Percentiles rank a stretch among this genome's conserved stretches.
These are phyloP conservation scores for Volvariella surrecta DNA, from an alignment of 1,284 basidiomycete genomes.

Conservation along the genomic window DNA sequence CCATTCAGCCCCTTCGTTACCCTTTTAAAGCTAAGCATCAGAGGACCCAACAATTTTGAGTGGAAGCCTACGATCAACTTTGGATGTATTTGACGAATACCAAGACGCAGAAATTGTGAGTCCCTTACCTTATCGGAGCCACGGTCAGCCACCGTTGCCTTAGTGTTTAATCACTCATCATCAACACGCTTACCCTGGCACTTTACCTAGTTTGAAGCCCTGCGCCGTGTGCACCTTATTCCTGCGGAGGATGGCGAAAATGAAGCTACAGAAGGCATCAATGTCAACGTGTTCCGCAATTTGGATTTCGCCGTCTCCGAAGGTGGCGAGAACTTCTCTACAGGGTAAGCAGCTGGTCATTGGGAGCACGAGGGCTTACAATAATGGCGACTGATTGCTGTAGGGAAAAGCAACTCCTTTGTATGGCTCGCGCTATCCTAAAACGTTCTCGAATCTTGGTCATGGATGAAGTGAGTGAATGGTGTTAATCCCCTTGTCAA, in stretches of 20 bases:
- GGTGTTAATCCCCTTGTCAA: constrained; percentile 16
- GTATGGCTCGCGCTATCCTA: constrained; percentile 79
- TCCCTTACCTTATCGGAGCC: constrained; percentile 6
- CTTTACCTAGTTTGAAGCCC: constrained; percentile 64
- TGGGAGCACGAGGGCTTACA: constrained; percentile 1
- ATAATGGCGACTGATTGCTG: background rate
- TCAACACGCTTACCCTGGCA: constrained; percentile 1
- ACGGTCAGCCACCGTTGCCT: no score
- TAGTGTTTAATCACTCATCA: no score
- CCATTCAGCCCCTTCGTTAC: background rate
- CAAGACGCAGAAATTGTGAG: constrained; percentile 77
- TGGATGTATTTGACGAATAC: constrained; percentile 91
- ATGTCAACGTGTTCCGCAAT: constrained; percentile 81
- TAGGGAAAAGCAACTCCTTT: constrained; percentile 76
- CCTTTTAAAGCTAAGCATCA: constrained; percentile 15
- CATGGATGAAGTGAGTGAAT: constrained; percentile 63
- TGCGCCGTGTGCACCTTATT: constrained; percentile 84
- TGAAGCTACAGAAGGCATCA: constrained; percentile 51
- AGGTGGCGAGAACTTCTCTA: constrained; percentile 91
- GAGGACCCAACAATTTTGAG: constrained; percentile 89
- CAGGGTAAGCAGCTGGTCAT: constrained; percentile 58
- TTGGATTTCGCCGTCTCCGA: constrained; percentile 81
- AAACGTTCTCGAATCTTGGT: constrained; percentile 69
- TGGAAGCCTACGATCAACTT: constrained; percentile 76
- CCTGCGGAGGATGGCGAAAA: constrained; percentile 44